These are phyloP conservation scores for Leishmania guyanensis DNA, from an alignment of 208 protist genomes.

Conservation along the genomic window DNA sequence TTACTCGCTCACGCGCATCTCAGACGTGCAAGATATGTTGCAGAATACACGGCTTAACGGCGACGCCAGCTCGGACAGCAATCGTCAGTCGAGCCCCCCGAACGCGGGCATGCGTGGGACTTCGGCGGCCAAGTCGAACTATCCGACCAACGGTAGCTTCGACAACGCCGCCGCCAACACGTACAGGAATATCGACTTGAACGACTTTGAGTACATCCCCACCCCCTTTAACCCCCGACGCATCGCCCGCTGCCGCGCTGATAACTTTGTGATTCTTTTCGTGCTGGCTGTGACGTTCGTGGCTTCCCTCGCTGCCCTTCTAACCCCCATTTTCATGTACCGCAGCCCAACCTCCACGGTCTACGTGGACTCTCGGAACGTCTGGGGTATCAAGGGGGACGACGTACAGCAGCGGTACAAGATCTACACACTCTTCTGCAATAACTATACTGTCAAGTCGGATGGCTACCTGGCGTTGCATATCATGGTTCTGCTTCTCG, in stretches of 20 bases:
- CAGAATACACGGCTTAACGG: background rate
- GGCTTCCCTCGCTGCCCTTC: conserved; percentile 27
- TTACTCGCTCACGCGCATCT: background rate
- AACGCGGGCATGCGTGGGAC: background rate
- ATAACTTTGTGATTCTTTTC: conserved; percentile 36
- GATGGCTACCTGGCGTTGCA: conserved; percentile 22
- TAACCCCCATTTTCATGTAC: conserved; percentile 25
- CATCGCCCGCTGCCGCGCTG: conserved; percentile 36
- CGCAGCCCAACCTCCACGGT: conserved; percentile 15
- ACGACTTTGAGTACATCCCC: conserved; percentile 34
- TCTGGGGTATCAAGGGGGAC: conserved; percentile 1
- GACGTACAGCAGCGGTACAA: conserved; percentile 11
- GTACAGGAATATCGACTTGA: background rate
- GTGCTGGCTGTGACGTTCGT: conserved; percentile 25
- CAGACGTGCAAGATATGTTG: background rate
- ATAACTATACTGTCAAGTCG: conserved; percentile 14
- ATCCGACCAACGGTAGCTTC: background rate
- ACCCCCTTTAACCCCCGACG: conserved; percentile 37
- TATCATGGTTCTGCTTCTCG: conserved; percentile 23
- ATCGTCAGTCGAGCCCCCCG: background rate
- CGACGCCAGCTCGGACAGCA: background rate
- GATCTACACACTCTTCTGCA: conserved; percentile 30
- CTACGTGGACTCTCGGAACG: conserved; percentile 7
- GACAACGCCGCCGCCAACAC: background rate
- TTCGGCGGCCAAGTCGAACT: background rate